Conservation (phyloP, 148 eudicot genomes). For the Euryodendron excelsum region DNA sequence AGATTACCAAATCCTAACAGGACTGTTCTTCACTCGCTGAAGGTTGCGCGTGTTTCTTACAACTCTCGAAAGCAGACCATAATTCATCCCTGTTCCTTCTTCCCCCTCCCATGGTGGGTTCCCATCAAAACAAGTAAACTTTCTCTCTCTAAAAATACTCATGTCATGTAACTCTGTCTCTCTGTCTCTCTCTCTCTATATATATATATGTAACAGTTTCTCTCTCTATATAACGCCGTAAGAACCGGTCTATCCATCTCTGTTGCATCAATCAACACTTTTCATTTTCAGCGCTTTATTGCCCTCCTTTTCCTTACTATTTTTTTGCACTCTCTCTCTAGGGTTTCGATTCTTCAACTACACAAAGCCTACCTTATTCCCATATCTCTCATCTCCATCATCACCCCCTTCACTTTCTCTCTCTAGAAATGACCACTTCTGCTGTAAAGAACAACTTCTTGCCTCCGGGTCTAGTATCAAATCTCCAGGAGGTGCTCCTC, state of each 20-base stretch:
- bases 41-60: no score
- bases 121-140: no score
- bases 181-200: constrained; percentile 5
- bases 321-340: constrained; percentile 18
- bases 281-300: constrained; percentile 23
- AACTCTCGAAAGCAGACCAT: no score
- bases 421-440: constrained; percentile 28
- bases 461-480: constrained; percentile 61
- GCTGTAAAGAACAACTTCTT: constrained; percentile 40
- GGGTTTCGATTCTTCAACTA: constrained; percentile 21
- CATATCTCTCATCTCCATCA: neutral
- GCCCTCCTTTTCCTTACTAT: constrained; percentile 9
- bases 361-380: neutral
- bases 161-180: neutral
- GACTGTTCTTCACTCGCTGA: no score
- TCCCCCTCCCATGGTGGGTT: no score
- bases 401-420: neutral
- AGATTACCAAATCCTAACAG: no score
- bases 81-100: no score
- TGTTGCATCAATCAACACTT: constrained; percentile 9
- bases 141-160: no score
- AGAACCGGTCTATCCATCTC: constrained; percentile 37
- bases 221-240: constrained; percentile 31
- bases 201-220: no score
- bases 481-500: constrained; percentile 55